Conservation (phyloP, 2,329 filamentous ascomycete genomes). For the Sporothrix brunneoviolacea region DNA sequence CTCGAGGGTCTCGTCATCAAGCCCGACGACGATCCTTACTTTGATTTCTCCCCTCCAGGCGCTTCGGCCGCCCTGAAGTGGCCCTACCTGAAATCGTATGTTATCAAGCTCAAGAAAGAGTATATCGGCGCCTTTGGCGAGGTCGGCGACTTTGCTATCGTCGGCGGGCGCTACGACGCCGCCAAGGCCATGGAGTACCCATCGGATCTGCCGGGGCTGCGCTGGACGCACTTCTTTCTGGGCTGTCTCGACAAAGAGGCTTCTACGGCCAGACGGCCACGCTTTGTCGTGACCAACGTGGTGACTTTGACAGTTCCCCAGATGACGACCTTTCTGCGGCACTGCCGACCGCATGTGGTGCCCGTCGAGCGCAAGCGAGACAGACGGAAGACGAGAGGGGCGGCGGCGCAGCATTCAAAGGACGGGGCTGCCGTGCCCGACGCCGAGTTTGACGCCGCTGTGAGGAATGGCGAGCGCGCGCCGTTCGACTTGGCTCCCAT, state of each 20-base stretch:
- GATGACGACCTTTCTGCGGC: constrained; percentile 43
- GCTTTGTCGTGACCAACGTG: constrained; percentile 60
- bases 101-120: constrained; percentile 84
- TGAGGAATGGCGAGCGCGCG: neutral
- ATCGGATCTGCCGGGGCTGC: constrained; percentile 41
- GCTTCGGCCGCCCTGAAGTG: neutral
- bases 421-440: neutral
- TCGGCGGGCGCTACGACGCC: constrained; percentile 68
- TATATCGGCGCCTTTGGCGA: constrained; percentile 75
- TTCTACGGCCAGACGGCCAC: constrained; percentile 34
- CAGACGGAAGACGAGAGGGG: neutral
- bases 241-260: constrained; percentile 57
- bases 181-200: constrained; percentile 49
- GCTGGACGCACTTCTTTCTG: constrained; percentile 76
- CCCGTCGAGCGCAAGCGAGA: constrained; percentile 30
- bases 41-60: constrained; percentile 39
- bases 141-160: constrained; percentile 72
- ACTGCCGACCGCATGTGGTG: constrained; percentile 39
- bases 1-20: constrained; percentile 81
- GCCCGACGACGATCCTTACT: constrained; percentile 70
- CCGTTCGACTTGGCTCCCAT: constrained; percentile 38
- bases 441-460: neutral
- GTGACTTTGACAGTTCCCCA: constrained; percentile 49
- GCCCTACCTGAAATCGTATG: constrained; percentile 29
- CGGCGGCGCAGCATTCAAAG: neutral